These are phyloP conservation scores for Hypoxylon sp. DNA, from an alignment of 2,329 filamentous ascomycete species.

Conservation along the genomic window DNA sequence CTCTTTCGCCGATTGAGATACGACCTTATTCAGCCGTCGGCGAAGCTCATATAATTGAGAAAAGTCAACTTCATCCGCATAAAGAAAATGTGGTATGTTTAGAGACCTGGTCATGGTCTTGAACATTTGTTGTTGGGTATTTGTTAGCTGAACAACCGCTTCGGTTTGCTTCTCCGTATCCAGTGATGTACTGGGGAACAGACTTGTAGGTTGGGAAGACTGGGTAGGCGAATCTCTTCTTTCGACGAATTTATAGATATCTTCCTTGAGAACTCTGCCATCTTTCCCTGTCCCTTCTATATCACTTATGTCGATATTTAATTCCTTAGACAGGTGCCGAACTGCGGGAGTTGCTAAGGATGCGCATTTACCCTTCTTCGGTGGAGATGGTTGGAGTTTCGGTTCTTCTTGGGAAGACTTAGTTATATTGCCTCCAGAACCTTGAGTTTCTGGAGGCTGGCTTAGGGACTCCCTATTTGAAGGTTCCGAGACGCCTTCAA, in stretches of 20 bases:
- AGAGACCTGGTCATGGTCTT: conserved; percentile 95
- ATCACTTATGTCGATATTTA: conserved; percentile 78
- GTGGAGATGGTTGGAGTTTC: conserved; percentile 35
- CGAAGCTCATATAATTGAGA: conserved; percentile 77
- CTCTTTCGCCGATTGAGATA: conserved; percentile 55
- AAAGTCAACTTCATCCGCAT: conserved; percentile 89
- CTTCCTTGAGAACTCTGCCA: conserved; percentile 90
- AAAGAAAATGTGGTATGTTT: conserved; percentile 92
- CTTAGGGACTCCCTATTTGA: conserved; percentile 38
- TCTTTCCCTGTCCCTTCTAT: conserved; percentile 88
- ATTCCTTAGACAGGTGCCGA: conserved; percentile 83
- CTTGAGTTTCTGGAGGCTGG: conserved; percentile 30
- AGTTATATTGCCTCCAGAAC: conserved; percentile 7
- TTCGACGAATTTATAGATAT: conserved; percentile 78
- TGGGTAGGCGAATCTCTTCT: conserved; percentile 47
- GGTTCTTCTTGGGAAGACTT: conserved; percentile 19
- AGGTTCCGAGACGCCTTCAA: conserved; percentile 41
- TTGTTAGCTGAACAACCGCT: conserved; percentile 73
- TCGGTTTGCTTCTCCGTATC: conserved; percentile 68
- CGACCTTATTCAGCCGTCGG: conserved; percentile 74
- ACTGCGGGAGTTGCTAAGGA: conserved; percentile 91
- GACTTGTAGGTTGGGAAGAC: conserved; percentile 41
- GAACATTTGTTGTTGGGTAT: conserved; percentile 93
- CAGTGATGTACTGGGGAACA: conserved; percentile 45
- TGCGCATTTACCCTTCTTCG: conserved; percentile 69